These are phyloP conservation scores for Penicillium samsonianum DNA, from an alignment of 495 filamentous ascomycete species.

Conservation along the genomic window DNA sequence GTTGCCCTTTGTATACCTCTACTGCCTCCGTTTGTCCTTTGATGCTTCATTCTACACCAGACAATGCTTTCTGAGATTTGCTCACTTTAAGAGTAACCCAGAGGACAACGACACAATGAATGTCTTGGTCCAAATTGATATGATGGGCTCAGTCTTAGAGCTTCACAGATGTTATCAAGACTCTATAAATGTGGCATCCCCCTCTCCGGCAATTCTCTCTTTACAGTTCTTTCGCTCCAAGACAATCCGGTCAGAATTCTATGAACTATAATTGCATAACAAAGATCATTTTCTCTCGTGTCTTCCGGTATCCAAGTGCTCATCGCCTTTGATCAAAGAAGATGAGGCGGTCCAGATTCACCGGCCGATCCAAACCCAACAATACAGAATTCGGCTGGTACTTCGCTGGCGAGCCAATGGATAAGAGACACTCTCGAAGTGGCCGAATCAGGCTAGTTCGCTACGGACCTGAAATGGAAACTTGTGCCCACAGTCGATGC, in stretches of 20 bases:
- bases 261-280: not conserved
- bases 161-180: not conserved
- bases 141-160: slow-evolving; percentile 8
- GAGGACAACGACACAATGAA: slow-evolving; percentile 5
- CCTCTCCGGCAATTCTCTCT: slow-evolving; percentile 8
- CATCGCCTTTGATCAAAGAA: not conserved
- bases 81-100: not conserved
- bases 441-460: slow-evolving; percentile 4
- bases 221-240: slow-evolving; percentile 6
- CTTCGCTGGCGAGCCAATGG: slow-evolving; percentile 8
- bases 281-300: not conserved
- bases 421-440: not conserved
- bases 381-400: slow-evolving; percentile 4
- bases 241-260: not conserved
- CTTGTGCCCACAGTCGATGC: slow-evolving; percentile 7
- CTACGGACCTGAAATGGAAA: not conserved
- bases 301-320: not conserved
- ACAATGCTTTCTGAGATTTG: slow-evolving; percentile 2
- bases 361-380: not conserved
- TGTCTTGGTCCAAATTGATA: slow-evolving; percentile 3
- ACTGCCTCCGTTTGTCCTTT: not conserved
- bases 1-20: slow-evolving; percentile 1
- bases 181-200: slow-evolving; percentile 2
- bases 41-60: not conserved
- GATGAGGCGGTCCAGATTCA: slow-evolving; percentile 10